These are phyloP conservation scores for Syzygium grande DNA, from an alignment of 345 rosid species.

Conservation along the genomic window DNA sequence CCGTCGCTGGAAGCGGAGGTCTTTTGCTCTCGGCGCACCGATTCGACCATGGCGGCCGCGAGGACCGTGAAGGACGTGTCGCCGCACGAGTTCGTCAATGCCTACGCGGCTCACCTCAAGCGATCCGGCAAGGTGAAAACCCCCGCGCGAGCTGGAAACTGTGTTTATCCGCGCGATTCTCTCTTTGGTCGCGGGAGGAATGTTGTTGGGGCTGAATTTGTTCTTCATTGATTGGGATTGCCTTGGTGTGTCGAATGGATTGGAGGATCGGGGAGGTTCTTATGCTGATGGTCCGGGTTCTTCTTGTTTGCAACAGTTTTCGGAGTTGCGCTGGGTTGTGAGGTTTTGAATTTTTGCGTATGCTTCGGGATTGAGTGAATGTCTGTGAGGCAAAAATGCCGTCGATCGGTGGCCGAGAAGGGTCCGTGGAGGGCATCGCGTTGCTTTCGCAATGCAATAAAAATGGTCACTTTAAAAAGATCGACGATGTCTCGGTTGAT, in stretches of 20 bases:
- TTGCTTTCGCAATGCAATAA: neutral
- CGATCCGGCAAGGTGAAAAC: constrained; percentile 71
- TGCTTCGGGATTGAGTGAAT: neutral
- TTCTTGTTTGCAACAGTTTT: neutral
- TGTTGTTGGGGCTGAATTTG: neutral
- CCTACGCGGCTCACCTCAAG: constrained; percentile 77
- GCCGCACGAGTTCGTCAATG: constrained; percentile 81
- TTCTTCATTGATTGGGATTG: neutral
- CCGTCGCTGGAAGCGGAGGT: neutral
- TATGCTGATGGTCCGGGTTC: neutral
- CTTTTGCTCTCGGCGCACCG: neutral
- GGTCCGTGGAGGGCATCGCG: neutral
- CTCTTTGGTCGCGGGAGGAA: neutral
- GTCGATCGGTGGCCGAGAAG: neutral
- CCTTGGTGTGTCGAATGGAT: neutral
- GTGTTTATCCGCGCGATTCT: neutral
- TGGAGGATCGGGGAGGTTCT: neutral
- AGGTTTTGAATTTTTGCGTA: neutral
- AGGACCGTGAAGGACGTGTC: constrained; percentile 75
- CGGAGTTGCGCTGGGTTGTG: neutral
- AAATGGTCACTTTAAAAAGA: neutral
- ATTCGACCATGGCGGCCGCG: constrained; percentile 40
- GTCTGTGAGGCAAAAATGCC: neutral
- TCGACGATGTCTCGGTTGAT: neutral
- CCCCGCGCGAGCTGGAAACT: neutral